Evolutionary conservation across 768 basidiomycete genomes (phyloP), one percentile per base, ranked within the genome.

Genomic region (Coprinellus micaceus): DNA sequence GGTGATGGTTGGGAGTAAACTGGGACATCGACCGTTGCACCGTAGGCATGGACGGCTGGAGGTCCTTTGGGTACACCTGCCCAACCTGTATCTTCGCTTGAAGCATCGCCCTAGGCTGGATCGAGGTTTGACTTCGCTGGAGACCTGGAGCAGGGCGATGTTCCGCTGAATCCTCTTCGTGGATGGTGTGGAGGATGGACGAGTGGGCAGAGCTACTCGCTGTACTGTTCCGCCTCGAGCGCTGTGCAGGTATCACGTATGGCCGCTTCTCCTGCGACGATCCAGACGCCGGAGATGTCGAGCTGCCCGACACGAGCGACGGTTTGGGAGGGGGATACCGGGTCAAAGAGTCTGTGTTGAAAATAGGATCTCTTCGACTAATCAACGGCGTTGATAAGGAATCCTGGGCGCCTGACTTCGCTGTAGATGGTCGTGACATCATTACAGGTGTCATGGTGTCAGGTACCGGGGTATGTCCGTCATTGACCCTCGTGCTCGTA

Each of bases 11-110:
- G 21, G 49, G 49, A 4, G n/a, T 19, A 21, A 51, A 30, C 19
- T 51, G 49, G n/a, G 49, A 26, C 28, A 49, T 25, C 2, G 46
- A 25, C 5, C 28, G 55, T 25, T 50, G 48, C 39, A 52, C 9
- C 12, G 39, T 5, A 12, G 39, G 48, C 40, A 28, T 49, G 56
- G n/a, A 33, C 29, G n/a, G n/a, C 13, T 44, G 51, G 9, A 57
- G 50, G 21, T 57, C 28, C 28, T 47, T 37, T 21, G 56, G 56
- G 25, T 57, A 57, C 40, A 57, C 56, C 43, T 57, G 56, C 2
- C 56, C 56, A 47, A 57, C 50, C 21, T 57, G 29, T 17, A 47
- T 47, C 30, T 10, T 39, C 19, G 36, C 6, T 22, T 40, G 36
- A n/a, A 19, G 25, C 28, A 25, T 29, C 21, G 25, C 30, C 26